Base-by-base conservation (phyloP, 1,139 yeast species). In the Hyphopichia burtonii region DNA sequence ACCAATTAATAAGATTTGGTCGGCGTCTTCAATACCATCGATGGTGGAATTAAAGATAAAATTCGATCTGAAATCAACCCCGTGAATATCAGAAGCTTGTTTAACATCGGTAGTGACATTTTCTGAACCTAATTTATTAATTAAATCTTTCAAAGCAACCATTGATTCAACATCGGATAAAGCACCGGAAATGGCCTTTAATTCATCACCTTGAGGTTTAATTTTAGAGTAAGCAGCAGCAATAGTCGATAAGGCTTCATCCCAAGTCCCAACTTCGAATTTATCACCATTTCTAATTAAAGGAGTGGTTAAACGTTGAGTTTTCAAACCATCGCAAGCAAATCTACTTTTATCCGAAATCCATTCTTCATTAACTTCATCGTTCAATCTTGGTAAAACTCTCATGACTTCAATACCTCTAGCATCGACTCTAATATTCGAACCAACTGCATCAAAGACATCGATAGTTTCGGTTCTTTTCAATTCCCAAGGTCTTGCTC, bases 401-500 rank as follows among this genome's bases (percentile, higher is more conserved):
- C 96, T 80, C 89, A 88, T 83, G 40, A 88, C 95, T 63, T 87
- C 94, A 55, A 83, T 78, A 58, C 96, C 96, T 66, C 95, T 79
- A 41, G 93, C 80, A 65, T 88, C 96, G 43, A 88, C 88, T 63
- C 96, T 78, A 49, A 88, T 78, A 59, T 83, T 86, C 41, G 93
- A 83, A 34, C 96, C 96, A 40, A 88, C 63, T 27, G 84, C 96
- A 64, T 88, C 96, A 71, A 83, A 68, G 23, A 88, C 95, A 66
- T 88, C 96, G 56, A 88, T 80, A 41, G 93, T 78, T 66, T 88
- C 96, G 41, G 95, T 86, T 74, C 88, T 82, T 74, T 87, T 88
- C 62, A 88, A 78, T 68, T 88, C 96, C 96, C 96, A 88, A 35
- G 96, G 96, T 66, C 96, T 82, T 16, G 96, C 95, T 63, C 81